phyloP scores from a whole-genome alignment of 169 alveolate species.

The Ichthyophthirius multifiliis region DNA sequence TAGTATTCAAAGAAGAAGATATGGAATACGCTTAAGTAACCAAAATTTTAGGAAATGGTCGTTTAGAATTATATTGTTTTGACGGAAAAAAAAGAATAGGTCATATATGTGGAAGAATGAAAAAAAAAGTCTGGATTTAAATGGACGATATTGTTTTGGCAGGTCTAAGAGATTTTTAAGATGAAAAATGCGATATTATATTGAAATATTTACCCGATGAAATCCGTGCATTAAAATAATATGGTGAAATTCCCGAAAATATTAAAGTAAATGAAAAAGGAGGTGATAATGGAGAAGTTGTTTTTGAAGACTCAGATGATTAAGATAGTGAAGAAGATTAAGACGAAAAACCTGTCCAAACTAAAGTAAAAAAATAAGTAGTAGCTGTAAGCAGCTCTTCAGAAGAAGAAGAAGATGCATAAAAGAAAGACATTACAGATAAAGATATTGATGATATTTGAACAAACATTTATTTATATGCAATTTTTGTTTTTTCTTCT shows the following conservation, averaged over 20 bases:
- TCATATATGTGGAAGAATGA: constrained; percentile 97
- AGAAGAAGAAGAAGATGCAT: too few species aligned
- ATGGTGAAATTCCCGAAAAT: constrained; percentile 97
- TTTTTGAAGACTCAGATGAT: constrained; percentile 40
- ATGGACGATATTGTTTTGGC: constrained; percentile 95
- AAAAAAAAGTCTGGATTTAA: constrained; percentile 98
- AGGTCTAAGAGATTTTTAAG: constrained; percentile 97
- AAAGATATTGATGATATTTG: too few species aligned
- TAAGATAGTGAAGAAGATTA: constrained; percentile 39
- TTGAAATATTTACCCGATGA: constrained; percentile 98
- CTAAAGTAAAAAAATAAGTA: constrained; percentile 35
- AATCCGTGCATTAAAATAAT: constrained; percentile 93
- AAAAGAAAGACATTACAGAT: too few species aligned
- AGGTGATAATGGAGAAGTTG: constrained; percentile 75
- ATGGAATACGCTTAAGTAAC: constrained; percentile 96
- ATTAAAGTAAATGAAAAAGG: constrained; percentile 93
- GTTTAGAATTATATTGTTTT: constrained; percentile 96
- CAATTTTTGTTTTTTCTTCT: too few species aligned
- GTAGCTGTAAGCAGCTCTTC: constrained; percentile 18
- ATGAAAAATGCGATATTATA: constrained; percentile 97
- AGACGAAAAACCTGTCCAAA: constrained; percentile 50
- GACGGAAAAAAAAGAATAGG: constrained; percentile 97
- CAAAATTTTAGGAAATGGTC: constrained; percentile 98
- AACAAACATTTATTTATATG: too few species aligned
- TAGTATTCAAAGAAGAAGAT: constrained; percentile 95